These are phyloP conservation scores for Sclerotinia nivalis DNA, from an alignment of 2,329 filamentous ascomycete species.

Conservation along the genomic window DNA sequence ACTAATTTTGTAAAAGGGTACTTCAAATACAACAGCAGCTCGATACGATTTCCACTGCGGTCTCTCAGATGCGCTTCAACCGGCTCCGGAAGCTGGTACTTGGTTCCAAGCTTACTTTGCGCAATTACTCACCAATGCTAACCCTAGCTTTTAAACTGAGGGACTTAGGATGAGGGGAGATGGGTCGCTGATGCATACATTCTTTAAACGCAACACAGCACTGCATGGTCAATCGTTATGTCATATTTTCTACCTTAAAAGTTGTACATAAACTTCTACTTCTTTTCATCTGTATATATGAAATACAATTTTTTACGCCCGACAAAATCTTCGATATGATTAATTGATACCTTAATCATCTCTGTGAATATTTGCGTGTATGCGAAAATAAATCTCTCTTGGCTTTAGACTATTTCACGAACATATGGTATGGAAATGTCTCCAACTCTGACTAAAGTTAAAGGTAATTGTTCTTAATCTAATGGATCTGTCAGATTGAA, in stretches of 20 bases:
- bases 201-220: neutral
- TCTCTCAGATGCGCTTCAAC: slow-evolving; percentile 54
- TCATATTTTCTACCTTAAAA: neutral
- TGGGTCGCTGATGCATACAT: neutral
- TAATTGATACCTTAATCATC: neutral
- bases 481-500: no score
- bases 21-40: slow-evolving; percentile 44
- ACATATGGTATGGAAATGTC: no score
- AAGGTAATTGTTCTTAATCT: no score
- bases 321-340: neutral
- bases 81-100: slow-evolving; percentile 67
- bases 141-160: slow-evolving; percentile 50
- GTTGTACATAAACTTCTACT: slow-evolving; percentile 20
- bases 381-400: neutral
- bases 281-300: slow-evolving; percentile 21
- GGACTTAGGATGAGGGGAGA: neutral
- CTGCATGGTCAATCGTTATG: neutral
- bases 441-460: no score
- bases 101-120: slow-evolving; percentile 63
- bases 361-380: neutral
- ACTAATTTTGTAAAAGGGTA: slow-evolving; percentile 35
- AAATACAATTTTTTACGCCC: neutral
- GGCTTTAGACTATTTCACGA: no score
- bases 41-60: slow-evolving; percentile 56
- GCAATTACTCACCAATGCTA: slow-evolving; percentile 56